Conservation (phyloP, 805 yeast genomes). For the Suhomyces vadensis region DNA sequence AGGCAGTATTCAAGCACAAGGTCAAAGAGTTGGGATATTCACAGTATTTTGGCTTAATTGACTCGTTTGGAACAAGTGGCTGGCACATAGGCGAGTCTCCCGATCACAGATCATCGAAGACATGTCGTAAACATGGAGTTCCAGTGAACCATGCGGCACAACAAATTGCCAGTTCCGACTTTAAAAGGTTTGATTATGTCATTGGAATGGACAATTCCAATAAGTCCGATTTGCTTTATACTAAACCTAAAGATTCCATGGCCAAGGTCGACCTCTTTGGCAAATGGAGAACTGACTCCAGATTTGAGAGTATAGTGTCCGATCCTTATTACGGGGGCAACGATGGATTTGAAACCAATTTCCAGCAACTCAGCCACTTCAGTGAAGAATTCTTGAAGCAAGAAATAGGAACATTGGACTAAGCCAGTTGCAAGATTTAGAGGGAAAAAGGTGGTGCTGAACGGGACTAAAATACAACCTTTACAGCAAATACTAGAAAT, state of each 20-base stretch:
- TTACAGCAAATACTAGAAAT: no score
- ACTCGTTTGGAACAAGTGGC: slow-evolving; percentile 87
- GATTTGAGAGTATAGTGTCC: slow-evolving; percentile 59
- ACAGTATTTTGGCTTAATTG: slow-evolving; percentile 55
- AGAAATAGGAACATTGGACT: slow-evolving; percentile 29
- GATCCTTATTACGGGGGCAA: slow-evolving; percentile 94
- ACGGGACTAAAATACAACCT: no score
- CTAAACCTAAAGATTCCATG: slow-evolving; percentile 52
- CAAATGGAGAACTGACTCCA: slow-evolving; percentile 61
- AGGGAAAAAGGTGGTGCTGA: background rate
- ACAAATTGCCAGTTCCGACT: slow-evolving; percentile 54
- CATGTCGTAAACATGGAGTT: slow-evolving; percentile 70
- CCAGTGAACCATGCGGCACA: slow-evolving; percentile 77
- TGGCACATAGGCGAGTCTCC: slow-evolving; percentile 85
- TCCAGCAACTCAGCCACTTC: slow-evolving; percentile 72
- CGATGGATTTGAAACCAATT: slow-evolving; percentile 80
- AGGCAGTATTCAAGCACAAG: slow-evolving; percentile 75
- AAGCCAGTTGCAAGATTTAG: background rate
- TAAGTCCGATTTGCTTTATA: slow-evolving; percentile 47
- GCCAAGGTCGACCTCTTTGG: slow-evolving; percentile 71
- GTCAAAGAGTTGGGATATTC: slow-evolving; percentile 53
- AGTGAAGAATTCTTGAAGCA: slow-evolving; percentile 64
- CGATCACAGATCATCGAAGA: slow-evolving; percentile 68
- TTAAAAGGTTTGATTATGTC: slow-evolving; percentile 61
- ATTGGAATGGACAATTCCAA: slow-evolving; percentile 73